Percentiles rank a stretch among this genome's conserved stretches.
Evolutionary conservation across 257 asterid species (phyloP).

Genomic region (Ilex aquifolium): DNA sequence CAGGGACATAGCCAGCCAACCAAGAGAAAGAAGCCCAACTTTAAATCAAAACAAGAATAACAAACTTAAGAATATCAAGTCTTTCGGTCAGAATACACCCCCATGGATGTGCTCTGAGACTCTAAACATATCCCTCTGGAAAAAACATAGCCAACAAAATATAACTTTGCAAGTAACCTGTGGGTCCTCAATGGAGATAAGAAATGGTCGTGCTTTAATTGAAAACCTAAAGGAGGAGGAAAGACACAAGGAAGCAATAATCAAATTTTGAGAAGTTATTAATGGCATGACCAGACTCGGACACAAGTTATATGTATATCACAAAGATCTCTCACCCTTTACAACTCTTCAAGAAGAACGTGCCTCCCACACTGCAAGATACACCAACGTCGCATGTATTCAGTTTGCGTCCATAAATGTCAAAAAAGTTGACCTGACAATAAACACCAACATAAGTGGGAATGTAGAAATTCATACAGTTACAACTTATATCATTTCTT

Average conservation of each 20-base stretch:
- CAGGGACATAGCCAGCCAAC: no score
- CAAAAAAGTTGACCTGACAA: slow-evolving; percentile 75
- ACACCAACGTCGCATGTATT: slow-evolving; percentile 85
- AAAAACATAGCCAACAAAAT: slow-evolving; percentile 6
- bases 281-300: no score
- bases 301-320: slow-evolving; percentile 3
- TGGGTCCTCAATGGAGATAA: slow-evolving; percentile 87
- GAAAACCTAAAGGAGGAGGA: slow-evolving; percentile 49
- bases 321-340: slow-evolving; percentile 55
- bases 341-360: slow-evolving; percentile 58
- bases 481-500: no score
- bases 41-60: not conserved
- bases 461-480: no score
- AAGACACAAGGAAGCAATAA: not conserved
- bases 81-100: not conserved
- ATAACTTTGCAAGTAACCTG: slow-evolving; percentile 44
- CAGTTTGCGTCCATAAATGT: slow-evolving; percentile 82
- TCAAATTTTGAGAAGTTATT: no score
- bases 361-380: slow-evolving; percentile 68
- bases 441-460: slow-evolving; percentile 10
- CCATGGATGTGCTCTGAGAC: no score
- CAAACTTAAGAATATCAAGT: not conserved
- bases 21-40: not conserved
- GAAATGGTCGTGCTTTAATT: slow-evolving; percentile 46
- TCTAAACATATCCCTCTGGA: no score